Percentiles rank a stretch among this genome's conserved stretches.
phyloP scores from a whole-genome alignment of 1,139 yeast species.

The Kluyveromyces sp. region DNA sequence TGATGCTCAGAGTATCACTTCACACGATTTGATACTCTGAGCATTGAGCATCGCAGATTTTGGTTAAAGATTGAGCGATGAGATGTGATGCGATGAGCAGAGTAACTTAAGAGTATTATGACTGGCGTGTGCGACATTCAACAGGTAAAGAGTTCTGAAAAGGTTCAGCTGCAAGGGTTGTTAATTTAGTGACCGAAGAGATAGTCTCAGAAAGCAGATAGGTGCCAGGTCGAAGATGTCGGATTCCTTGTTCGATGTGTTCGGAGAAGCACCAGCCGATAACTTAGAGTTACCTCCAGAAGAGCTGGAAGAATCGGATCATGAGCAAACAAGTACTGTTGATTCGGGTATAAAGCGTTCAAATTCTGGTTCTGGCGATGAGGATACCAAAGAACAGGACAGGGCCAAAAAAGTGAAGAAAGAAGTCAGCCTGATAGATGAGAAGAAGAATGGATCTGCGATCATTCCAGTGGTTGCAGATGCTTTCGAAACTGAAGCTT shows the following conservation, averaged over 20 bases:
- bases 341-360: neutral
- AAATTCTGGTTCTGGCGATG: conserved; percentile 13
- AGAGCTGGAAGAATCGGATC: conserved; percentile 12
- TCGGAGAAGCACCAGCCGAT: conserved; percentile 46
- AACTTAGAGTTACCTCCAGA: conserved; percentile 31
- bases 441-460: conserved; percentile 32
- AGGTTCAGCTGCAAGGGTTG: neutral
- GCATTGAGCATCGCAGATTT: no score
- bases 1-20: neutral
- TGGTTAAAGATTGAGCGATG: no score
- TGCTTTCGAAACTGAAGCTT: conserved; percentile 84
- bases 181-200: neutral
- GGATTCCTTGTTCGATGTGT: conserved; percentile 64
- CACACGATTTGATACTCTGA: neutral
- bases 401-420: conserved; percentile 24
- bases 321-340: neutral
- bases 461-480: conserved; percentile 74
- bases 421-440: conserved; percentile 30
- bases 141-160: no score
- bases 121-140: neutral
- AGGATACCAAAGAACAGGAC: conserved; percentile 18
- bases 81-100: neutral
- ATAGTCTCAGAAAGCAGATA: neutral
- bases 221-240: conserved; percentile 20
- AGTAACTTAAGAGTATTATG: neutral